A percentile compares a stretch with the other conserved stretches of the same genome.
Evolutionary conservation across 306 rosid genomes (phyloP).

Genomic region (Medicago truncatula): DNA sequence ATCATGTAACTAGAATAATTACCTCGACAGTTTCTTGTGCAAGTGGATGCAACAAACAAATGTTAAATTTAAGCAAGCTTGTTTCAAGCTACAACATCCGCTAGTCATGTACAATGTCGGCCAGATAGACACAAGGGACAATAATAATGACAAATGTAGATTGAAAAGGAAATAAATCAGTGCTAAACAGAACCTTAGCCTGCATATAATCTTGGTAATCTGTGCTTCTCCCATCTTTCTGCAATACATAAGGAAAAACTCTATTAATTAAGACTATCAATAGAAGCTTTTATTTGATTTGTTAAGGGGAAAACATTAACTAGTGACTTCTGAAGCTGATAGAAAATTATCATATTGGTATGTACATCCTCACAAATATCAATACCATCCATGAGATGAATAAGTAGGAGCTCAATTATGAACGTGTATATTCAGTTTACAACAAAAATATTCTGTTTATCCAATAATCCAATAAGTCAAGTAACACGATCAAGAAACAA

Average conservation of each 20-base stretch:
- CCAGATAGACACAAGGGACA: background rate
- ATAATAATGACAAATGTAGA: slow-evolving; percentile 8
- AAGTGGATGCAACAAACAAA: slow-evolving; percentile 20
- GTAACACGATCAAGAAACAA: background rate
- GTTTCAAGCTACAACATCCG: slow-evolving; percentile 26
- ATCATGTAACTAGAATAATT: slow-evolving; percentile 8
- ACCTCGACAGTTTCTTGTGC: slow-evolving; percentile 8
- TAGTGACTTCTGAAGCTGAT: slow-evolving; percentile 31
- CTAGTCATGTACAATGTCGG: background rate
- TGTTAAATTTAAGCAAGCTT: slow-evolving; percentile 30
- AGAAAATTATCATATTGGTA: background rate
- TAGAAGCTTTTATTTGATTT: background rate
- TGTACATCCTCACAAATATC: slow-evolving; percentile 16
- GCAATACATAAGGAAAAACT: slow-evolving; percentile 45
- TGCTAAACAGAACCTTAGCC: slow-evolving; percentile 69
- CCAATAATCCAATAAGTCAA: background rate
- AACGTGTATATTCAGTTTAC: background rate
- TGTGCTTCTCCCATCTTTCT: slow-evolving; percentile 84
- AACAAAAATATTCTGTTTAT: slow-evolving; percentile 1
- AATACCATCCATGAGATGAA: slow-evolving; percentile 26
- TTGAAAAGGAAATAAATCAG: slow-evolving; percentile 20
- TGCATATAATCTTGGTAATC: slow-evolving; percentile 81
- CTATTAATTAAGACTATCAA: slow-evolving; percentile 18
- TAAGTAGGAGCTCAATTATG: slow-evolving; percentile 24
- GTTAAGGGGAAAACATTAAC: slow-evolving; percentile 3